These are phyloP conservation scores for Aspergillus spinulosporus DNA, from an alignment of 2,329 filamentous ascomycete genomes.

Conservation along the genomic window DNA sequence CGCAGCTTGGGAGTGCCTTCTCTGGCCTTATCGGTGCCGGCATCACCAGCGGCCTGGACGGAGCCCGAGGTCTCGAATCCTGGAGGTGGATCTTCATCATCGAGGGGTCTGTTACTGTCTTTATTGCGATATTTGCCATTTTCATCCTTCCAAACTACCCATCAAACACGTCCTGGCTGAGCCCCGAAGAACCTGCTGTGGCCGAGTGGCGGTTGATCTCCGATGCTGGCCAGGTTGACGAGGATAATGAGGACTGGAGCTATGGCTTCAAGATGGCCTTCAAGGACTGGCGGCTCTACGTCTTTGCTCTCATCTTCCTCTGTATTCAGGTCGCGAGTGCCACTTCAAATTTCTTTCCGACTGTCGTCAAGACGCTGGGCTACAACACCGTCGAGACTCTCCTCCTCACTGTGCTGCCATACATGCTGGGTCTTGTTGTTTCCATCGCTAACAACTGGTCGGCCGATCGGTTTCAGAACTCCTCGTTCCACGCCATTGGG, in stretches of 20 bases:
- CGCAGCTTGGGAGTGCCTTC: slow-evolving; percentile 1
- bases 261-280: slow-evolving; percentile 6
- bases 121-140: not conserved
- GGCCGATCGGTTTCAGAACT: not conserved
- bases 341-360: slow-evolving; percentile 6
- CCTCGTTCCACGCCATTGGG: slow-evolving; percentile 3
- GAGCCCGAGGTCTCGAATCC: not conserved
- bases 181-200: not conserved
- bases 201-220: slow-evolving; percentile 5
- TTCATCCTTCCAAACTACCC: slow-evolving; percentile 5
- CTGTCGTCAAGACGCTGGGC: slow-evolving; percentile 2
- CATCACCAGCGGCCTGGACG: not conserved
- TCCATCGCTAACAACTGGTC: slow-evolving; percentile 6
- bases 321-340: slow-evolving; percentile 8
- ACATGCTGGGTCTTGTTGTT: slow-evolving; percentile 2
- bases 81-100: slow-evolving; percentile 8
- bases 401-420: not conserved
- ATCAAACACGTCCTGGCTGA: not conserved
- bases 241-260: slow-evolving; percentile 3
- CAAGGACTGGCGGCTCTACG: slow-evolving; percentile 3
- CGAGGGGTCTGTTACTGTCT: not conserved
- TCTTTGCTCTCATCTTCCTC: slow-evolving; percentile 1
- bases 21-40: not conserved
- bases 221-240: slow-evolving; percentile 1
- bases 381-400: slow-evolving; percentile 1